Conservation (phyloP, 306 rosid species). For the Cicer pinnatifidum region DNA sequence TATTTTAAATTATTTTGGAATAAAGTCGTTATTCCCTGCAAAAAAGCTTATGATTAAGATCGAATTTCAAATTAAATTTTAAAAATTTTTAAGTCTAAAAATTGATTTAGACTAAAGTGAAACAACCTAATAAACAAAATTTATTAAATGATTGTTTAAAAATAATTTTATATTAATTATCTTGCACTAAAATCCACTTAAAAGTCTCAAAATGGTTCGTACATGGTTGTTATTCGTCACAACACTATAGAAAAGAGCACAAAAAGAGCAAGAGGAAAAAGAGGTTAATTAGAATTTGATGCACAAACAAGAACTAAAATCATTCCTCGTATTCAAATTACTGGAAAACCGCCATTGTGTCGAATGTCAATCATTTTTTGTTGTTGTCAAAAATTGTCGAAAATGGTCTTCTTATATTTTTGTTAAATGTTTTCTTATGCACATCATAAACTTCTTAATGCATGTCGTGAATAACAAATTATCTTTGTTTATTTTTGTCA, state of each 20-base stretch:
- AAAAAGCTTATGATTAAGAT: constrained; percentile 40
- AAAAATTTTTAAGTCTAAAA: neutral
- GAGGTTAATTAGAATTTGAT: neutral
- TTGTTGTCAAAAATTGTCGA: no score
- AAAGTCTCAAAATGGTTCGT: constrained; percentile 17
- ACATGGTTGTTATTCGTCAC: constrained; percentile 12
- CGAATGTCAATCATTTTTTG: no score
- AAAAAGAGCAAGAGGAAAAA: constrained; percentile 26
- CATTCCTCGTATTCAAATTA: no score
- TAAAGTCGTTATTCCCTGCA: constrained; percentile 47
- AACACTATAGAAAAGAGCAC: constrained; percentile 10
- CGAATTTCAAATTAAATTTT: constrained; percentile 12
- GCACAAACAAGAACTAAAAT: neutral
- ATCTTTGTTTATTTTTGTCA: no score
- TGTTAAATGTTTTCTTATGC: no score
- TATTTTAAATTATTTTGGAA: constrained; percentile 37
- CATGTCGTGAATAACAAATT: no score
- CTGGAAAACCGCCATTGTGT: no score
- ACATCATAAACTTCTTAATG: no score
- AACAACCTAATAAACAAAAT: neutral
- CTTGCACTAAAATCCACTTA: constrained; percentile 1
- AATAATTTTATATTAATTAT: constrained; percentile 22
- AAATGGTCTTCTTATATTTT: no score
- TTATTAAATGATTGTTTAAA: neutral
- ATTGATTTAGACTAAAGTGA: neutral